Evolutionary conservation across 345 rosid genomes (phyloP), one percentile per base, ranked within the genome.

Genomic region (Clarkia xantiana): DNA sequence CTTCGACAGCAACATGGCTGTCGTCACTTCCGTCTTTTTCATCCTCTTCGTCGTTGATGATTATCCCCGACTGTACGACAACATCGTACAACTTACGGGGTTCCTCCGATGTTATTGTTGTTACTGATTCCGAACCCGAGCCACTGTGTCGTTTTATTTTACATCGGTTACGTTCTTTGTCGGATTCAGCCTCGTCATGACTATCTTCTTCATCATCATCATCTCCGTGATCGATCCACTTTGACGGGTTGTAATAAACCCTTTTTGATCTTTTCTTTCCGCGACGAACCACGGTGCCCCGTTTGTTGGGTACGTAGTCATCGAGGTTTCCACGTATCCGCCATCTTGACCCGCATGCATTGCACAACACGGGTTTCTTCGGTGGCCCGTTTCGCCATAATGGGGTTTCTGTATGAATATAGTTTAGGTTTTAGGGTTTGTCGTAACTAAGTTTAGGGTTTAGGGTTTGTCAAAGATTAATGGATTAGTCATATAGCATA

Each of bases 321-420:
- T 12, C 64, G 4, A 81, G 67, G 38, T 63, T 64, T 25, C 81
- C 79, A 18, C 69, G 70, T 2, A 67, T 41, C 59, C 83, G 67
- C 67, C 73, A 76, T 49, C 90, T 70, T 3, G 90, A 82, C 42
- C 86, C 90, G 58, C 90, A 82, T 0, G 86, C 85, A 62, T 81
- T 78, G 75, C 86, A 82, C 52, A 82, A n/a, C 2, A 82, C 81
- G 10, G 83, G 90, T 56, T 78, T 81, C 45, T 67, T 78, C 5
- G 58, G 53, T 17, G 82, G 90, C 38, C 85, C 85, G 47, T 81
- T 76, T 56, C 90, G 16, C 90, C 85, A 81, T 0, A 78, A 64
- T 14, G 80, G 90, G 11, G 90, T 76, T 11, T 68, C 90, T 78
- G 67, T 40, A 49, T 49, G 18, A 10, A 23, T 2, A 3, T 3